These are phyloP conservation scores for Sarcodon sp. DNA, from an alignment of 768 basidiomycete species.

Conservation along the genomic window DNA sequence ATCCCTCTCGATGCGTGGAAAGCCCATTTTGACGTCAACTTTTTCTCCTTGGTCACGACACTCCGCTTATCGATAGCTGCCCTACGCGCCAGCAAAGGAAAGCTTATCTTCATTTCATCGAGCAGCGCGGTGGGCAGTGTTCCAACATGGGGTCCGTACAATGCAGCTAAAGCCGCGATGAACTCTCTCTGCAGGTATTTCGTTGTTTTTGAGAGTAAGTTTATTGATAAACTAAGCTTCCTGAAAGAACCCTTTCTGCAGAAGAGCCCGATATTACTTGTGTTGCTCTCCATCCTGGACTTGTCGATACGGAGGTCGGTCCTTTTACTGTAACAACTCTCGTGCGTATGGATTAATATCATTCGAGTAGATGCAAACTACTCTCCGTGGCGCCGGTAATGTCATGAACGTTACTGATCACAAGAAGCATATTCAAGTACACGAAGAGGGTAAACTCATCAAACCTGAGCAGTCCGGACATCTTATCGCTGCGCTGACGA, in stretches of 20 bases:
- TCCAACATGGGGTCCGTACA: constrained; percentile 73
- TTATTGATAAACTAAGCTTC: too few species aligned
- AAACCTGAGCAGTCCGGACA: constrained; percentile 63
- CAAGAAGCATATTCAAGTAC: constrained; percentile 40
- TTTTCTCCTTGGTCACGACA: constrained; percentile 71
- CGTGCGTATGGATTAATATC: not conserved
- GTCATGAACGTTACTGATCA: constrained; percentile 46
- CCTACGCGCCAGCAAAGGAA: constrained; percentile 51
- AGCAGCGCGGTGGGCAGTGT: constrained; percentile 64
- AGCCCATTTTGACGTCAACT: constrained; percentile 71
- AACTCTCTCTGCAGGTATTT: constrained; percentile 70
- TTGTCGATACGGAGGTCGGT: constrained; percentile 72
- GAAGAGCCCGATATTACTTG: constrained; percentile 72
- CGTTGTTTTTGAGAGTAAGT: not conserved
- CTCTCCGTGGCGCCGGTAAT: constrained; percentile 35
- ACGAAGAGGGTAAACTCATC: constrained; percentile 58
- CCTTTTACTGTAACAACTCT: not conserved
- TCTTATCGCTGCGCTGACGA: constrained; percentile 64
- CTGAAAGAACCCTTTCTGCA: constrained; percentile 61
- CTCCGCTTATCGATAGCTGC: constrained; percentile 56
- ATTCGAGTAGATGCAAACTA: constrained; percentile 52
- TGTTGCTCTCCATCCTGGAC: constrained; percentile 77
- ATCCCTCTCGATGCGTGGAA: constrained; percentile 51
- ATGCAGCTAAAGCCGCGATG: constrained; percentile 79
- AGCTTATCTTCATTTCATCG: constrained; percentile 74